Conservation (phyloP, 768 basidiomycete species). For the Terana coerulea region DNA sequence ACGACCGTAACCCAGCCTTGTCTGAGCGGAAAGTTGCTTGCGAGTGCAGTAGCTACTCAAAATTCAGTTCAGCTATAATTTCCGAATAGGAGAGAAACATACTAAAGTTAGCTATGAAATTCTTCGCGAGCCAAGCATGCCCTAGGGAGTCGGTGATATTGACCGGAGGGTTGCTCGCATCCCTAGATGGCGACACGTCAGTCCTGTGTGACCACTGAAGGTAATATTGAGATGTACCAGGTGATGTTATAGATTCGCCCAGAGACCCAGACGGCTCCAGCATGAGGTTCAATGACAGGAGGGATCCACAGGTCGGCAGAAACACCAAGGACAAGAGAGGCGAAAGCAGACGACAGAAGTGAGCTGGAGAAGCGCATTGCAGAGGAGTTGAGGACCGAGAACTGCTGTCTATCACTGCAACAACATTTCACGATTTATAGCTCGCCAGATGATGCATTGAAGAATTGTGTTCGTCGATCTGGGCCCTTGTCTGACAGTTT, state of each 20-base stretch:
- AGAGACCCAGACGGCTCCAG: background rate
- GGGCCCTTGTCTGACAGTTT: too few species aligned
- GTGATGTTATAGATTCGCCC: constrained; percentile 1
- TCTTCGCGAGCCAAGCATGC: background rate
- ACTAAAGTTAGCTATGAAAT: background rate
- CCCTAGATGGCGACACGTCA: background rate
- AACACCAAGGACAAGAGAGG: background rate
- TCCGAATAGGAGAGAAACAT: background rate
- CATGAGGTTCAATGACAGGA: background rate
- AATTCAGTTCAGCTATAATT: background rate
- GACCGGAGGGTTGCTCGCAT: background rate
- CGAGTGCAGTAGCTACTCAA: background rate
- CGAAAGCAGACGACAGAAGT: background rate
- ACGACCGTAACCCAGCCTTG: background rate
- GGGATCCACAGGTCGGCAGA: constrained; percentile 1
- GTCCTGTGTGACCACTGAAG: background rate
- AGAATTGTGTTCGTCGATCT: too few species aligned
- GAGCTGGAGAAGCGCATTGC: background rate
- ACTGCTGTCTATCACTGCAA: too few species aligned
- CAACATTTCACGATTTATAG: too few species aligned
- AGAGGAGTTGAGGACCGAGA: too few species aligned
- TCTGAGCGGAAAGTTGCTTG: background rate
- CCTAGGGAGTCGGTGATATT: background rate
- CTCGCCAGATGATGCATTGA: too few species aligned
- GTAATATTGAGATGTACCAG: background rate